These are phyloP conservation scores for Citrus inodora DNA, from an alignment of 345 rosid genomes.

Conservation along the genomic window DNA sequence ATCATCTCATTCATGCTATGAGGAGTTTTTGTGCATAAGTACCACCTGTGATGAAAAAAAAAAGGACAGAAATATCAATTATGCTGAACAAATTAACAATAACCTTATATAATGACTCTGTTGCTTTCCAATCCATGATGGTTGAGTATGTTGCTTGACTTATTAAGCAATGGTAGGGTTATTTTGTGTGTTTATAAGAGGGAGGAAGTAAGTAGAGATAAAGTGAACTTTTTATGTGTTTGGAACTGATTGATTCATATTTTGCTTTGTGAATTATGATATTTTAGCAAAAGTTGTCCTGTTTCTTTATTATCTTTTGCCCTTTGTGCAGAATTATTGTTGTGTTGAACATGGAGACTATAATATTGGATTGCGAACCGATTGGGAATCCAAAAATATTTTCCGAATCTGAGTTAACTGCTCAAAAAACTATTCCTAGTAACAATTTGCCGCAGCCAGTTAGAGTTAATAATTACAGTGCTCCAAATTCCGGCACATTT, in stretches of 20 bases:
- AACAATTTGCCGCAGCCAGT: constrained; percentile 26
- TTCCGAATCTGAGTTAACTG: constrained; percentile 37
- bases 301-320: background rate
- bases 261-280: background rate
- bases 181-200: background rate
- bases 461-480: constrained; percentile 21
- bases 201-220: background rate
- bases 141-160: background rate
- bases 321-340: constrained; percentile 61
- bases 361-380: constrained; percentile 60
- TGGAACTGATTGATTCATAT: background rate
- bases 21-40: background rate
- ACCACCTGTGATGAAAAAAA: background rate
- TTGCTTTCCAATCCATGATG: background rate
- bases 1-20: background rate
- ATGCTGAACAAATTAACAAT: background rate
- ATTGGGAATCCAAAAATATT: constrained; percentile 66
- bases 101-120: background rate
- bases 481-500: constrained; percentile 45
- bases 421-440: constrained; percentile 38
- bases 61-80: background rate
- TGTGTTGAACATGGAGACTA: constrained; percentile 80
- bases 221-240: background rate
- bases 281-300: background rate
- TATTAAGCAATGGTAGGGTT: background rate